Base-by-base conservation (phyloP, 768 basidiomycete genomes). In the Hygrophorus russula region DNA sequence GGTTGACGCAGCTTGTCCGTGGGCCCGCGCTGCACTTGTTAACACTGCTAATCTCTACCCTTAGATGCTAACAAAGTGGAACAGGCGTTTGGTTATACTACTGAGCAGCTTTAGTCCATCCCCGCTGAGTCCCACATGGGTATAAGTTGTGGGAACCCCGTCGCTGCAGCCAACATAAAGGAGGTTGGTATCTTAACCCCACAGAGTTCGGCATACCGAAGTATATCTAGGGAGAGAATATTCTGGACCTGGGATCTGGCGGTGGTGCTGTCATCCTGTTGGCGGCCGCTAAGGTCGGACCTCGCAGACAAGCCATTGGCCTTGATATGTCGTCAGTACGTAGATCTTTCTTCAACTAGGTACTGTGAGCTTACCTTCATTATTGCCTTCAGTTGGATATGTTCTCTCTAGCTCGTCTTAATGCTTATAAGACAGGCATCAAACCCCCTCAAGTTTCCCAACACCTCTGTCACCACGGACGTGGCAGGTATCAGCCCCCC, bases 161-260 rank as follows among this genome's bases (percentile, higher is more conserved):
- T 71, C 1, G 66, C 61, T 6, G 49, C 57, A 6, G 75, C 75
- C 0, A 63, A 54, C 30, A 56, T 78, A 41, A 70, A 66, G 53
- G 57, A 67, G 51, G 76, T 72, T 41, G 0, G 55, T 37, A 5
- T 41, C 10, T n/a, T n/a, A 10, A 10, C 6, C 14, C n/a, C 19
- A 12, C 8, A 12, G 20, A 12, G 30, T 13, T 17, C 8, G n/a
- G 18, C 13, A 14, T 11, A 19, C 18, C 30, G 17, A 39, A 3
- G 24, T n/a, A n/a, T 24, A 14, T 11, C 13, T 46, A 77, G 76
- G 77, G 77, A 37, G 77, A 80, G 56, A 60, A 53, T 0, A 67
- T 78, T 3, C 53, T 80, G 1, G 73, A 80, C 53, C 62, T 80
- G 5, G 78, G 77, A 6, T 74, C 68, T 2, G 76, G 78, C 1